Base-by-base conservation (phyloP, 1,139 yeast genomes). In the Debaryomyces nepalensis region DNA sequence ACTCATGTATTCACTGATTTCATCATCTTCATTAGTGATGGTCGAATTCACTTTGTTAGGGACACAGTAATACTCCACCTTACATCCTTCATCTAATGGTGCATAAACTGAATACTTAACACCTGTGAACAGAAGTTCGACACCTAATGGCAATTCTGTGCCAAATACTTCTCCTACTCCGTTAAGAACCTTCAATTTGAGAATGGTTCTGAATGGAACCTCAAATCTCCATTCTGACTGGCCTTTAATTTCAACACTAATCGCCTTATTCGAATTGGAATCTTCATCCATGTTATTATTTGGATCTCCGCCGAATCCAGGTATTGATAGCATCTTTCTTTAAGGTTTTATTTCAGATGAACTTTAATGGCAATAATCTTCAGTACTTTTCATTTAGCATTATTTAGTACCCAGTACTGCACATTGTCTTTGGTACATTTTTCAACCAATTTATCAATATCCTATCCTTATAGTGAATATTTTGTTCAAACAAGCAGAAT, bases 161-260 rank as follows among this genome's bases (percentile, higher is more conserved):
- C 99, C 99, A 64, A 87, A 89, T 14, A 91, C 77, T 64, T 93
- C 99, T 2, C 88, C 97, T 2, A 84, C 75, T 2, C 99, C 99
- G 5, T 71, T 67, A 3, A 66, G 49, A 26, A 86, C 75, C 50
- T 74, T 81, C 26, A 89, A 57, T n/a, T 72, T 72, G 37, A 90
- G 57, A 26, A 72, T 71, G 5, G 81, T 69, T 39, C 77, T 82
- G 47, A 76, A 70, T 0, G 82, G 84, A 2, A 88, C 80, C 57
- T 89, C 96, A 45, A 89, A 77, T 46, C 96, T 72, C 97, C 97
- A 91, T 66, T 90, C 97, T n/a, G 78, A 66, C 15, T 71, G 68
- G 3, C 73, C 66, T 0, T 78, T 72, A 3, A 82, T 63, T 8
- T 45, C 51, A 10, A 66, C 51, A 26, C 53, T 52, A 20, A 41